Conservation (phyloP, 2,329 filamentous ascomycete species). For the Aspergillus aculeatus region DNA sequence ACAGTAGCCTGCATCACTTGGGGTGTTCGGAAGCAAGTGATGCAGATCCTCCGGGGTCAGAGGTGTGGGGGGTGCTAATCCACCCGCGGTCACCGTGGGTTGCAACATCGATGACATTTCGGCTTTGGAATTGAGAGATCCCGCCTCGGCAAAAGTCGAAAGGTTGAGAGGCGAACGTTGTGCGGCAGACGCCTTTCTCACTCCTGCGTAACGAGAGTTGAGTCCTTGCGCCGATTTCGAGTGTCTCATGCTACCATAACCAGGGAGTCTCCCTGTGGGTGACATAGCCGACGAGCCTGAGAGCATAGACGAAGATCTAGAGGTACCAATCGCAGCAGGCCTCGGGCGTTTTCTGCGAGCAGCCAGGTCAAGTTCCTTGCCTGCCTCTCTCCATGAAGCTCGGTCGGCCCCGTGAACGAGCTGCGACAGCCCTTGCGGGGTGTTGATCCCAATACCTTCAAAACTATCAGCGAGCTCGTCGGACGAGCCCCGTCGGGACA, state of each 20-base stretch:
- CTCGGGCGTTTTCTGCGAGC: constrained; percentile 47
- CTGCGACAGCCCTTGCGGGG: constrained; percentile 24
- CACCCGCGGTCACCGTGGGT: constrained; percentile 35
- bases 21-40: constrained; percentile 41
- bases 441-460: constrained; percentile 38
- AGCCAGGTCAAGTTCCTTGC: constrained; percentile 47
- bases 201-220: constrained; percentile 45
- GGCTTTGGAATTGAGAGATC: constrained; percentile 35
- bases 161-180: constrained; percentile 50
- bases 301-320: constrained; percentile 38
- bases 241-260: constrained; percentile 42
- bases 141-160: constrained; percentile 46
- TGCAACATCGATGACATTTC: constrained; percentile 35
- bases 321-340: constrained; percentile 47
- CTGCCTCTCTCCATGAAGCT: constrained; percentile 35
- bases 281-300: constrained; percentile 42
- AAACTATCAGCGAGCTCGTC: constrained; percentile 36
- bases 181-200: constrained; percentile 46
- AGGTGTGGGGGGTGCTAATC: constrained; percentile 44
- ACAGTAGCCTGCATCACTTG: constrained; percentile 40
- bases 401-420: constrained; percentile 27
- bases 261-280: constrained; percentile 38
- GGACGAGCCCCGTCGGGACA: constrained; percentile 33
- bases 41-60: constrained; percentile 45
- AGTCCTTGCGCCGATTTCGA: constrained; percentile 48